Evolutionary conservation across 225 moss, liverwort and hornwort genomes (phyloP), one percentile per base, ranked within the genome.

Genomic region (Straminergon stramineum): DNA sequence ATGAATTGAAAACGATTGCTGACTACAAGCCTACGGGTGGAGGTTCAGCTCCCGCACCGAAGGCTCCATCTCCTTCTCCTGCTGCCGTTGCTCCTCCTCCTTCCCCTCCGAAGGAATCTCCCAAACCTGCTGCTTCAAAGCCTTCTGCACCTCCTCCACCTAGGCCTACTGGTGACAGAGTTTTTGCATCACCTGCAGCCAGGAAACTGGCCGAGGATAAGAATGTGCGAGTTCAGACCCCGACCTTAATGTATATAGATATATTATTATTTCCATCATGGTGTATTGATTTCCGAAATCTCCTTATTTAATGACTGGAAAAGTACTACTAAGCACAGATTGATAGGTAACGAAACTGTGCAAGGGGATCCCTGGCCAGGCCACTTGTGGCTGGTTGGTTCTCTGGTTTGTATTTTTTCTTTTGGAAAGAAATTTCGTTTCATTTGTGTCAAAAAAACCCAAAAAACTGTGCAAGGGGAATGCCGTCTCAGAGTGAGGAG

Each of bases 171-270:
- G 95, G 85, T 71, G 89, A 88, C 52, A 92, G 95, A 58, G 81
- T 96, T 85, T 96, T 96, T 85, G 96, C 95, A 41, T 94, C 95
- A 88, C 96, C 96, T 87, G 96, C 95, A 71, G 96, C 95, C 81
- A 95, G 89, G 89, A 96, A 95, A 84, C 86, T 97, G 75, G 95
- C 96, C 64, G 90, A 92, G 41, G 94, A 95, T 41, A 96, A 95
- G 74, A 94, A 93, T 90, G 95, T 96, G 41, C 76, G 55, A 71
- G 35, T 79, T 71, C 74, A 81, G 41, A 85, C 41, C 43, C 43
- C 70, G 55, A 39, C 81, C 35, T 85, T 56, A 27, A 37, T 53
- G 51, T 53, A 31, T 55, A 32, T 70, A 12, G 8, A 48, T 58
- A 41, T 62, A 23, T 63, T 61, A 32, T 51, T 13, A 48, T 62